Conservation (phyloP, 139 green algal species). For the Mesostigma viride region DNA sequence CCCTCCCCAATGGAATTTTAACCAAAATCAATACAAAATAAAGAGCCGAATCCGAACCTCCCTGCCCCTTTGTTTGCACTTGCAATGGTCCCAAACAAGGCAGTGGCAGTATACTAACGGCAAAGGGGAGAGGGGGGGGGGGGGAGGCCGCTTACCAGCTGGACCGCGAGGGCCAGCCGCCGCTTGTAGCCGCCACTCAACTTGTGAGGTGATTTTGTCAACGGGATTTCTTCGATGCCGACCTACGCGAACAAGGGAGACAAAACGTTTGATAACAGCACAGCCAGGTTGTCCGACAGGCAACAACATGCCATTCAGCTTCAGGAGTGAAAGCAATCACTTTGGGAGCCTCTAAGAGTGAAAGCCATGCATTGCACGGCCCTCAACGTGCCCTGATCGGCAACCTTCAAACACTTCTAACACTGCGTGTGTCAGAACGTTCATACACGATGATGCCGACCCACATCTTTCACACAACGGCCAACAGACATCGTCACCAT, state of each 20-base stretch:
- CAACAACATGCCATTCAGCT: too few relatives aligned
- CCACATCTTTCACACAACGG: too few relatives aligned
- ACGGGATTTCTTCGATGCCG: slow-evolving; percentile 7
- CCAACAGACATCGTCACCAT: too few relatives aligned
- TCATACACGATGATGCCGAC: too few relatives aligned
- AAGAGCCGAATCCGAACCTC: not conserved
- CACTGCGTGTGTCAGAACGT: too few relatives aligned
- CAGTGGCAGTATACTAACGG: not conserved
- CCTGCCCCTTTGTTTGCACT: not conserved
- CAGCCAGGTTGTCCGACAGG: too few relatives aligned
- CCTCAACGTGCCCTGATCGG: too few relatives aligned
- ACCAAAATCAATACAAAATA: not conserved
- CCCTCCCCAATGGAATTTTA: not conserved
- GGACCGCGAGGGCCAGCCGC: slow-evolving; percentile 17
- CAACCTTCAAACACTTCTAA: too few relatives aligned
- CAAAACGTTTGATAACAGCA: too few relatives aligned
- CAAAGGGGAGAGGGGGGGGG: not conserved
- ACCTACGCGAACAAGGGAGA: slow-evolving; percentile 4
- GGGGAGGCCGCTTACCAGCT: slow-evolving; percentile 16
- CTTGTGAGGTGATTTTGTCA: slow-evolving; percentile 8
- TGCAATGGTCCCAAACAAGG: not conserved
- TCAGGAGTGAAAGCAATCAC: too few relatives aligned
- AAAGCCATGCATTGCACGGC: too few relatives aligned
- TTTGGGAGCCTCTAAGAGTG: too few relatives aligned
- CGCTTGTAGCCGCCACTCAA: slow-evolving; percentile 27